These are phyloP conservation scores for Schizopora paradoxa DNA, from an alignment of 1,284 basidiomycete species.

Conservation along the genomic window DNA sequence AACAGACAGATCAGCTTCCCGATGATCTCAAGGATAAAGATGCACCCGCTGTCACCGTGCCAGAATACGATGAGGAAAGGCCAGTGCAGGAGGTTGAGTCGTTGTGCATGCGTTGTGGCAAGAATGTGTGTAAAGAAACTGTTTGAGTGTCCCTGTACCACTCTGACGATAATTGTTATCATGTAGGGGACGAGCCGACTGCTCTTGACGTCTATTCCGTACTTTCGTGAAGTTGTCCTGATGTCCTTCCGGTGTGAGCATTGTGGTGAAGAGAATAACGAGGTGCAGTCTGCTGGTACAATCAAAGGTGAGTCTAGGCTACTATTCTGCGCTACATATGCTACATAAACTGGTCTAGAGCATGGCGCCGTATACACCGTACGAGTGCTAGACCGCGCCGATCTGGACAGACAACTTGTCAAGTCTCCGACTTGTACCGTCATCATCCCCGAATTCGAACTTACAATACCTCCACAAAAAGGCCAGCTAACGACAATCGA, in stretches of 20 bases:
- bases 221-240: constrained; percentile 93
- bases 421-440: constrained; percentile 85
- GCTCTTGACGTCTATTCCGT: constrained; percentile 93
- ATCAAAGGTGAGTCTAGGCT: constrained; percentile 69
- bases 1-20: constrained; percentile 32
- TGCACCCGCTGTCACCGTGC: constrained; percentile 22
- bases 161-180: constrained; percentile 23
- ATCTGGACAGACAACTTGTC: constrained; percentile 92
- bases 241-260: constrained; percentile 96
- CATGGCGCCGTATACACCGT: constrained; percentile 76
- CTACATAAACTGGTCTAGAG: constrained; percentile 33
- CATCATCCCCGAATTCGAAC: constrained; percentile 80
- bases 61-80: constrained; percentile 48
- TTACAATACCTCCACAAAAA: constrained; percentile 85
- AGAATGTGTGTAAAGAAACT: constrained; percentile 59
- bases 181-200: constrained; percentile 83
- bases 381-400: constrained; percentile 67
- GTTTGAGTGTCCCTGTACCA: constrained; percentile 13
- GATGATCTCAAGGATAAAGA: constrained; percentile 23
- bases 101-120: constrained; percentile 89
- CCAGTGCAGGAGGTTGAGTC: constrained; percentile 83
- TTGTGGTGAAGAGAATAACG: constrained; percentile 89
- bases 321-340: background rate
- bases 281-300: constrained; percentile 87
- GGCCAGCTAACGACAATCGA: constrained; percentile 97